Evolutionary conservation across 306 rosid species (phyloP).

Genomic region (Cicer bijugum): DNA sequence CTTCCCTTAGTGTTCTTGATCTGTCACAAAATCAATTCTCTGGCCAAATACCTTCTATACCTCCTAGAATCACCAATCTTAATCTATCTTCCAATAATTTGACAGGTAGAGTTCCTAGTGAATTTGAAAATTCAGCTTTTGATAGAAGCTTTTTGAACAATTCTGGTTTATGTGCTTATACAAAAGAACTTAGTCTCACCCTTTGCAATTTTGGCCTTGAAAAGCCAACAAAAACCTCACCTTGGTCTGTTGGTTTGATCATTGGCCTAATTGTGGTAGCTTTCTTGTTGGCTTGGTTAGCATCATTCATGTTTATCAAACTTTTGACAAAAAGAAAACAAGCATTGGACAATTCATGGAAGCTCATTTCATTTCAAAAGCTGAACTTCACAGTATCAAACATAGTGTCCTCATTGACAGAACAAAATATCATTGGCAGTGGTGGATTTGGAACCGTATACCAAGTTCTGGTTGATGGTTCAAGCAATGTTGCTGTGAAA

Average conservation of each 20-base stretch:
- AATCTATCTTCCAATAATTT: slow-evolving; percentile 57
- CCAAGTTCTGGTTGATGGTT: slow-evolving; percentile 51
- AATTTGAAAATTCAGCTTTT: slow-evolving; percentile 47
- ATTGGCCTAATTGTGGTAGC: slow-evolving; percentile 42
- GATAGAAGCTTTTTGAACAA: slow-evolving; percentile 67
- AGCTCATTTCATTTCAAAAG: slow-evolving; percentile 69
- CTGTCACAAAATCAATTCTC: slow-evolving; percentile 68
- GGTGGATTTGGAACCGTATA: slow-evolving; percentile 87
- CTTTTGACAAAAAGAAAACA: slow-evolving; percentile 44
- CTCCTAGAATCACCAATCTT: slow-evolving; percentile 39
- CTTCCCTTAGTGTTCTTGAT: slow-evolving; percentile 56
- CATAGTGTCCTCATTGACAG: slow-evolving; percentile 58
- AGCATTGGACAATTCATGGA: slow-evolving; percentile 54
- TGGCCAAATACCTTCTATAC: slow-evolving; percentile 57
- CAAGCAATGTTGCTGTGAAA: slow-evolving; percentile 66
- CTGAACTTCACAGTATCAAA: slow-evolving; percentile 59
- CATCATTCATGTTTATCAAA: slow-evolving; percentile 40
- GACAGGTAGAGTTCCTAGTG: slow-evolving; percentile 59
- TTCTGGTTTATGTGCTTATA: slow-evolving; percentile 60
- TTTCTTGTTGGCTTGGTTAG: slow-evolving; percentile 35
- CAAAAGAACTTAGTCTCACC: slow-evolving; percentile 34
- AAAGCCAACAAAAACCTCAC: slow-evolving; percentile 46
- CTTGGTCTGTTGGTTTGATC: slow-evolving; percentile 55
- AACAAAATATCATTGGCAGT: slow-evolving; percentile 60
- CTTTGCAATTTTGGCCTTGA: slow-evolving; percentile 46